Evolutionary conservation across 2,329 filamentous ascomycete species (phyloP).

Genomic region (Atkinsonella texensis): DNA sequence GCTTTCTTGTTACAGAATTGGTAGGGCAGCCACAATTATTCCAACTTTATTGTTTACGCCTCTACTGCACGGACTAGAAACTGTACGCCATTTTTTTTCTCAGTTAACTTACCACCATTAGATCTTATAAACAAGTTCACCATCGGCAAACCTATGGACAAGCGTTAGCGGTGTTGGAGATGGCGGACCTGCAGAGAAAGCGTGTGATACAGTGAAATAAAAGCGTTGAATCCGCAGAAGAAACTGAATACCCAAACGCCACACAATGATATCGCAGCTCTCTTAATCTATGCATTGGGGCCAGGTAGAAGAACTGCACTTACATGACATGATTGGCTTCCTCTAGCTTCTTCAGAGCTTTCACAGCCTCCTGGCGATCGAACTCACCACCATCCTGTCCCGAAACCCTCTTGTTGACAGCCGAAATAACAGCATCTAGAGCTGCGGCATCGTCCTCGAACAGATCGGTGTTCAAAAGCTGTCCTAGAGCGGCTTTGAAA

Average conservation of each 20-base stretch:
- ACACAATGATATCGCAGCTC: too few relatives aligned
- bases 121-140: slow-evolving; percentile 59
- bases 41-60: background rate
- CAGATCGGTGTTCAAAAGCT: slow-evolving; percentile 68
- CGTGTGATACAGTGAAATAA: background rate
- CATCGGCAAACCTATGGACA: slow-evolving; percentile 39
- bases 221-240: too few relatives aligned
- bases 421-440: slow-evolving; percentile 60
- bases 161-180: slow-evolving; percentile 10
- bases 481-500: slow-evolving; percentile 74
- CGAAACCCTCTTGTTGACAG: slow-evolving; percentile 64
- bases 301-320: slow-evolving; percentile 26
- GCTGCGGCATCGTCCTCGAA: slow-evolving; percentile 79
- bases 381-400: slow-evolving; percentile 46
- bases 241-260: too few relatives aligned
- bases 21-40: background rate
- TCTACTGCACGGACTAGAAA: background rate
- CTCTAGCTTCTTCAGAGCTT: slow-evolving; percentile 69
- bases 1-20: background rate
- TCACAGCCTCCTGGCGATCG: slow-evolving; percentile 56
- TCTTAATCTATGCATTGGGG: too few relatives aligned
- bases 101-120: slow-evolving; percentile 20
- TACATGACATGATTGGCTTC: slow-evolving; percentile 86
- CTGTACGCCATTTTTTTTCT: background rate
- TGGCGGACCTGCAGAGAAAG: background rate